Conservation (phyloP, 1,284 basidiomycete genomes). For the Ceratobasidium sp. region DNA sequence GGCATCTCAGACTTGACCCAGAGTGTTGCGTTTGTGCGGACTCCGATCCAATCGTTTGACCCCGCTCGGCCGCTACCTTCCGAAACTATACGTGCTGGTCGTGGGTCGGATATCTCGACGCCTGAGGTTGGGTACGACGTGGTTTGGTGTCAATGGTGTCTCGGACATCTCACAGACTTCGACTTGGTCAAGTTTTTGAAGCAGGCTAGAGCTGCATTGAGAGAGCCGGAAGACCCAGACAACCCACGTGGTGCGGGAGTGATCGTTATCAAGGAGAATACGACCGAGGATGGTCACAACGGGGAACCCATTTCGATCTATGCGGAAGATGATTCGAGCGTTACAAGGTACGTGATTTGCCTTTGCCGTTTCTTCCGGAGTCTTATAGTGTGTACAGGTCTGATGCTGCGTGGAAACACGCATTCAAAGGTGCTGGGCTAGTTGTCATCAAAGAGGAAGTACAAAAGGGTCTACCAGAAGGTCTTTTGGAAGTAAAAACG, state of each 20-base stretch:
- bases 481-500: constrained; percentile 85
- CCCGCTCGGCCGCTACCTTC: constrained; percentile 55
- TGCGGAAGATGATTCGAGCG: constrained; percentile 85
- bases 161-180: constrained; percentile 81
- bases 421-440: constrained; percentile 75
- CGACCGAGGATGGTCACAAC: constrained; percentile 67
- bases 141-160: constrained; percentile 95
- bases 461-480: constrained; percentile 80
- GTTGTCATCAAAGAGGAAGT: constrained; percentile 70
- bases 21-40: constrained; percentile 81
- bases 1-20: constrained; percentile 66
- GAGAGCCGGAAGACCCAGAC: constrained; percentile 48
- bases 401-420: constrained; percentile 77
- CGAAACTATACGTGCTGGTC: constrained; percentile 34
- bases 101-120: constrained; percentile 47
- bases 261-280: constrained; percentile 91
- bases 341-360: constrained; percentile 67
- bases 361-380: constrained; percentile 42
- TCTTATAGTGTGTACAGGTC: constrained; percentile 61
- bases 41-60: constrained; percentile 79
- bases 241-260: constrained; percentile 54
- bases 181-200: constrained; percentile 81
- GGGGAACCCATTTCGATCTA: constrained; percentile 67
- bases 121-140: constrained; percentile 69
- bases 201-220: constrained; percentile 63